A percentile compares a stretch with the other conserved stretches of the same genome.
Conservation (phyloP, 176 grass and related monocot genomes). For the Carex littledalei region DNA sequence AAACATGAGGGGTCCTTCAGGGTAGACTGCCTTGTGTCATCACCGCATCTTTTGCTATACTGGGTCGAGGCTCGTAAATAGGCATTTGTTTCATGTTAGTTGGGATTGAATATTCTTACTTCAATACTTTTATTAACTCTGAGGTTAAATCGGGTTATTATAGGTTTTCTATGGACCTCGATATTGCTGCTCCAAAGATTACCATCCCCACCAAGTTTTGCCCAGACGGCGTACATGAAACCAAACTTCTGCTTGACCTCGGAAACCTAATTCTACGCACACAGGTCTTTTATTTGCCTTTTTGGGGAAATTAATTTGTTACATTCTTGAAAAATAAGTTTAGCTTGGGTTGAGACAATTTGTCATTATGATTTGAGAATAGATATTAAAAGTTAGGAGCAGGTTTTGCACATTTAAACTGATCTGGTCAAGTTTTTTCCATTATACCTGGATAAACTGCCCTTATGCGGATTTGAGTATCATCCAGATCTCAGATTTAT, state of each 20-base stretch:
- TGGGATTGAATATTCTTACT: not conserved
- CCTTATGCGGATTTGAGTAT: not conserved
- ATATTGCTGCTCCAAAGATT: conserved; percentile 98
- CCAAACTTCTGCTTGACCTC: conserved; percentile 88
- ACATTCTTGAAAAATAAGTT: not conserved
- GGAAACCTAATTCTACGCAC: conserved; percentile 88
- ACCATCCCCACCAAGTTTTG: conserved; percentile 81
- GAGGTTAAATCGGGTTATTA: not conserved
- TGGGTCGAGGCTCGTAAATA: not conserved
- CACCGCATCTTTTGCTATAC: not conserved
- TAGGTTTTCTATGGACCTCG: conserved; percentile 94
- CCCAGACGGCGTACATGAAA: conserved; percentile 78
- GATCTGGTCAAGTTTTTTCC: not conserved
- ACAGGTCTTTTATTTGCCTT: conserved; percentile 39
- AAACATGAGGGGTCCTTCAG: not conserved
- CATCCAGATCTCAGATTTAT: not conserved
- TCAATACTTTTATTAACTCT: not conserved
- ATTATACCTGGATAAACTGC: not conserved
- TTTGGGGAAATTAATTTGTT: not conserved
- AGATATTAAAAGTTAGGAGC: not conserved
- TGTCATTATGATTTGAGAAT: not conserved
- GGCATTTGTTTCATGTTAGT: not conserved
- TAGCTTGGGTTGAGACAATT: not conserved
- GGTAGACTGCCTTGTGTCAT: not conserved
- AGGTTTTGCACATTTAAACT: not conserved